These are phyloP conservation scores for Kwoniella sp. DNA, from an alignment of 768 basidiomycete species.

Conservation along the genomic window DNA sequence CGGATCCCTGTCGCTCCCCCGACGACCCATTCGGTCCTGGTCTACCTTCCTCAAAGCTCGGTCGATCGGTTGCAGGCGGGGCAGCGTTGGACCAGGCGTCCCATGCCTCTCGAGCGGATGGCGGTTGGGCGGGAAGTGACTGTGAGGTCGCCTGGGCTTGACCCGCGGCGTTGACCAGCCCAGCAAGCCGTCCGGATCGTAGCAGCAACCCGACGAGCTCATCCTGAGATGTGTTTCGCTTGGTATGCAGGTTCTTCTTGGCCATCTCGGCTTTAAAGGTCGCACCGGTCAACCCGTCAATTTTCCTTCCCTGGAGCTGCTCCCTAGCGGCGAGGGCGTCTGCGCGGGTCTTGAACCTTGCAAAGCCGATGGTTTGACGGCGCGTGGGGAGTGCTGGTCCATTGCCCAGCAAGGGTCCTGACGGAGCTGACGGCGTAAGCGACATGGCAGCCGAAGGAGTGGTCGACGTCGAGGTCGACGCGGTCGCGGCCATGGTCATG, in stretches of 20 bases:
- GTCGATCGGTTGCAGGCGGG: not conserved
- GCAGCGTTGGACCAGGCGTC: conserved; percentile 24
- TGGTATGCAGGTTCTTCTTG: conserved; percentile 98
- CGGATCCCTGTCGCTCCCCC: too few relatives aligned
- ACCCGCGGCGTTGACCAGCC: conserved; percentile 9
- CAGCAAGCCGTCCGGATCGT: conserved; percentile 33
- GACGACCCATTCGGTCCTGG: not conserved
- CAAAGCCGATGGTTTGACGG: conserved; percentile 97
- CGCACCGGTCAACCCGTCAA: conserved; percentile 88
- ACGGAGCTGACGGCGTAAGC: conserved; percentile 27
- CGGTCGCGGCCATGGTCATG: conserved; percentile 27
- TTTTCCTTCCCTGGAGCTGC: conserved; percentile 76
- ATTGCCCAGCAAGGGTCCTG: conserved; percentile 19
- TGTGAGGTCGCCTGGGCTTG: not conserved
- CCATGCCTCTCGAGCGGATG: conserved; percentile 29
- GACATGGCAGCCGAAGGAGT: conserved; percentile 40
- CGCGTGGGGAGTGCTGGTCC: conserved; percentile 56
- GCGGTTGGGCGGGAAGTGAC: not conserved
- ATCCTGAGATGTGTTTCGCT: conserved; percentile 71
- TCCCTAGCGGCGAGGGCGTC: conserved; percentile 86
- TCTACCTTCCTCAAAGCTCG: not conserved
- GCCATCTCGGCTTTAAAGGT: conserved; percentile 98
- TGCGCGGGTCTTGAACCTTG: conserved; percentile 81
- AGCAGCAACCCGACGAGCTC: conserved; percentile 43
- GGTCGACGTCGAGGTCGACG: conserved; percentile 34